Percentiles rank a stretch among this genome's conserved stretches.
Evolutionary conservation across 257 asterid genomes (phyloP).

Genomic region (Buddleja alternifolia): DNA sequence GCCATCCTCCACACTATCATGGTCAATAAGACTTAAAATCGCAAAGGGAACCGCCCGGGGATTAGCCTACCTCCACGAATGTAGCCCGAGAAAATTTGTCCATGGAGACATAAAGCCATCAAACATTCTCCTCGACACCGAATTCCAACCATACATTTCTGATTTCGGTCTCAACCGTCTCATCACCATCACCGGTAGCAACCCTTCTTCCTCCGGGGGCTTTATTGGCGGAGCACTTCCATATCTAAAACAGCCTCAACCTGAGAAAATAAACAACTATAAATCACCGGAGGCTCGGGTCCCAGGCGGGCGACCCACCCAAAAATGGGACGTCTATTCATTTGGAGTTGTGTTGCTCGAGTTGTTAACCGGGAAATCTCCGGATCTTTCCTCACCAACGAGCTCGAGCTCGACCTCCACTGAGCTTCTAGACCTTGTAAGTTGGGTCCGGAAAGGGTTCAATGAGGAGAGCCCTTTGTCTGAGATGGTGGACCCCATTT

Average conservation of each 20-base stretch:
- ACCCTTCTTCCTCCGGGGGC: constrained; percentile 85
- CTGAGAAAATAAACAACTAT: constrained; percentile 63
- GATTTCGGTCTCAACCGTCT: constrained; percentile 92
- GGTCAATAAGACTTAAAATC: constrained; percentile 73
- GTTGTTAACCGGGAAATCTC: constrained; percentile 80
- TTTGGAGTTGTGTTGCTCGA: constrained; percentile 88
- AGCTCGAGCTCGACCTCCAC: constrained; percentile 66
- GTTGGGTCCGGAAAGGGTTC: constrained; percentile 94
- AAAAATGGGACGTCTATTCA: constrained; percentile 95
- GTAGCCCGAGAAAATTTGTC: constrained; percentile 90
- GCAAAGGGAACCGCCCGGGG: constrained; percentile 82
- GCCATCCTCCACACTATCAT: constrained; percentile 61
- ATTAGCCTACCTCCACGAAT: constrained; percentile 90
- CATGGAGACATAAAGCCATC: constrained; percentile 89
- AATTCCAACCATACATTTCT: constrained; percentile 68
- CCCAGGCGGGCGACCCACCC: constrained; percentile 68
- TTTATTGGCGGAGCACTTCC: constrained; percentile 89
- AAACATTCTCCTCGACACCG: constrained; percentile 85
- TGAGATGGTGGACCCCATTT: constrained; percentile 76
- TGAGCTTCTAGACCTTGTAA: constrained; percentile 69
- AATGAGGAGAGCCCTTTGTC: constrained; percentile 74
- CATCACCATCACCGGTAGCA: constrained; percentile 86
- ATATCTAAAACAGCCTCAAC: constrained; percentile 58
- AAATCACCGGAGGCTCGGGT: constrained; percentile 83
- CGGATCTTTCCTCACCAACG: constrained; percentile 68